These are phyloP conservation scores for Paramecium pentaurelia DNA, from an alignment of 73 alveolate genomes.

Conservation along the genomic window DNA sequence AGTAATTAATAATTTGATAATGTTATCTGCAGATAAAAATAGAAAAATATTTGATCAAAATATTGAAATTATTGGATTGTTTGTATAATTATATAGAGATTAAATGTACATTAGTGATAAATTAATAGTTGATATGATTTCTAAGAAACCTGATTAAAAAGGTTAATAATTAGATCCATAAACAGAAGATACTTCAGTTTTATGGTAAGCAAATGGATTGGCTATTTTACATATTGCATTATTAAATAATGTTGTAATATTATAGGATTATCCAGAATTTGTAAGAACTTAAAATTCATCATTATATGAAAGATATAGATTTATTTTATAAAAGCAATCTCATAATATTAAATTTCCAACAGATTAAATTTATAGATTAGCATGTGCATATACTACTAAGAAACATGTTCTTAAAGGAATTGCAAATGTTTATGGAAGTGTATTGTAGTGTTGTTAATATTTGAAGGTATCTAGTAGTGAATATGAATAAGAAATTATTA, in stretches of 20 bases:
- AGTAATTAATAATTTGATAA: background rate
- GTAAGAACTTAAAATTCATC: background rate
- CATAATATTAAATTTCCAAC: background rate
- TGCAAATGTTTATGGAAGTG: background rate
- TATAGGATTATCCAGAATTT: constrained; percentile 7
- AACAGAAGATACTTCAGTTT: background rate
- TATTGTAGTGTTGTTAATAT: background rate
- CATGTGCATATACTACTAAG: background rate
- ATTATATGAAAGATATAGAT: background rate
- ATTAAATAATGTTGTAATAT: background rate
- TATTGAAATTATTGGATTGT: background rate
- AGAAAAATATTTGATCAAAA: background rate
- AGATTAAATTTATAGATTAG: background rate
- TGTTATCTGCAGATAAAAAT: background rate
- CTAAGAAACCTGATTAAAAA: background rate
- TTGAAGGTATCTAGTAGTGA: background rate
- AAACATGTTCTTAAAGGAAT: background rate
- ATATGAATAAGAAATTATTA: background rate
- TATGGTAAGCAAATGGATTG: constrained; percentile 28
- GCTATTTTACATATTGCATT: background rate
- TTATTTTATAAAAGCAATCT: background rate
- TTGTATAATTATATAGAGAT: background rate
- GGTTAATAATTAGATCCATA: background rate
- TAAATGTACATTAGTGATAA: background rate
- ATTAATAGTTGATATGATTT: background rate